phyloP scores from a whole-genome alignment of 805 yeast genomes.

The Candida nemodendra region DNA sequence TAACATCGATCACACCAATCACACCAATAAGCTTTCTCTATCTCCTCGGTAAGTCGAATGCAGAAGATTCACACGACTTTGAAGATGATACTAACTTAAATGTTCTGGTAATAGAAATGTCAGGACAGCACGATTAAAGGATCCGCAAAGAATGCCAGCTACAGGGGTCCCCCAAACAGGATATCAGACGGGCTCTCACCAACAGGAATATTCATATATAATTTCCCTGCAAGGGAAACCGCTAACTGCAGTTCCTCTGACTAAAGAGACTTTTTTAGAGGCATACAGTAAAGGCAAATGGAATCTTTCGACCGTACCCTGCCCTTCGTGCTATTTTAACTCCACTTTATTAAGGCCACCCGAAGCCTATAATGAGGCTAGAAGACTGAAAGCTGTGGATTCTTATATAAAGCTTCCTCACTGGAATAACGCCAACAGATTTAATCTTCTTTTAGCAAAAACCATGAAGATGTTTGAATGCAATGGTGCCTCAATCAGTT shows the following conservation, averaged over 20 bases:
- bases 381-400: slow-evolving; percentile 44
- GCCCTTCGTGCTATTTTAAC: slow-evolving; percentile 53
- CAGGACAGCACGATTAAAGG: slow-evolving; percentile 3
- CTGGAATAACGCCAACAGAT: slow-evolving; percentile 45
- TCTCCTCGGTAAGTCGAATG: slow-evolving; percentile 10
- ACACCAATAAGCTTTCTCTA: too few relatives aligned
- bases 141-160: slow-evolving; percentile 3
- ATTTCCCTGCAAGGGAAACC: slow-evolving; percentile 17
- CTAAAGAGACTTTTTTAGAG: slow-evolving; percentile 54
- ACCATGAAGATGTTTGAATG: slow-evolving; percentile 44
- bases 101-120: slow-evolving; percentile 2
- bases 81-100: too few relatives aligned
- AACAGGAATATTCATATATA: slow-evolving; percentile 10
- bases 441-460: slow-evolving; percentile 38
- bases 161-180: slow-evolving; percentile 5
- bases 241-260: slow-evolving; percentile 35
- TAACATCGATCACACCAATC: slow-evolving; percentile 5
- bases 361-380: slow-evolving; percentile 48
- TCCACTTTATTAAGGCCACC: slow-evolving; percentile 60
- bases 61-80: too few relatives aligned
- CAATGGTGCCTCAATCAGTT: slow-evolving; percentile 56
- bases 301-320: slow-evolving; percentile 52
- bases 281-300: slow-evolving; percentile 55
- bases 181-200: slow-evolving; percentile 9
- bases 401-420: slow-evolving; percentile 39